phyloP scores from a whole-genome alignment of 2,329 filamentous ascomycete genomes.

The Didymosphaeria variabile region DNA sequence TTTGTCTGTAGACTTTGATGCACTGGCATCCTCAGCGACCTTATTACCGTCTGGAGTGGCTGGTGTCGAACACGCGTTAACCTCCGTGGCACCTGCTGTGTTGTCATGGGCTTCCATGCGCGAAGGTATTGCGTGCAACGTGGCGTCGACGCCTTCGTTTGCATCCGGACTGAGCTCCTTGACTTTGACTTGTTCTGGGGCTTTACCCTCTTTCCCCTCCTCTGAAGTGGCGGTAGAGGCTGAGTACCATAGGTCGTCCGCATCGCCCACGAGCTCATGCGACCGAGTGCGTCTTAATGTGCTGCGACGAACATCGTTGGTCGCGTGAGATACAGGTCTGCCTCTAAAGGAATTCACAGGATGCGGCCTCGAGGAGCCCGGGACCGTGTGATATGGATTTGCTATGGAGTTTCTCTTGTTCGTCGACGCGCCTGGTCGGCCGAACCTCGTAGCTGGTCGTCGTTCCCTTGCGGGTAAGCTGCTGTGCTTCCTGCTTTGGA shows the following conservation, averaged over 20 bases:
- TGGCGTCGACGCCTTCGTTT: neutral
- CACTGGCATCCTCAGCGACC: neutral
- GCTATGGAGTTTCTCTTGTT: neutral
- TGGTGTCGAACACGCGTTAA: neutral
- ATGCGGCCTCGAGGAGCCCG: neutral
- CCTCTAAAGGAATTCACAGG: neutral
- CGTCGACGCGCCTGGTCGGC: neutral
- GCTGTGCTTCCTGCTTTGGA: neutral
- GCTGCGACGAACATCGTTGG: no score
- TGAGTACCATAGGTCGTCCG: neutral
- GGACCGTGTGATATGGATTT: neutral
- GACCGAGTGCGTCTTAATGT: no score
- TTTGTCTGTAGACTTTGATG: no score
- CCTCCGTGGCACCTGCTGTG: neutral
- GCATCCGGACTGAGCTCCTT: neutral
- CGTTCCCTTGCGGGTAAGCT: neutral
- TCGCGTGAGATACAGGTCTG: neutral
- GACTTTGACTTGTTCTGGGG: neutral
- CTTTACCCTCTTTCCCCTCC: neutral
- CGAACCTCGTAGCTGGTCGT: neutral
- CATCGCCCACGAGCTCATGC: neutral
- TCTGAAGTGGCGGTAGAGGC: neutral
- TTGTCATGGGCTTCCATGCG: neutral
- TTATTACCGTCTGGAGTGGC: neutral
- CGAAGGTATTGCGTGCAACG: neutral